phyloP scores from a whole-genome alignment of 1,139 yeast genomes.

The Diutina neorugosa region DNA sequence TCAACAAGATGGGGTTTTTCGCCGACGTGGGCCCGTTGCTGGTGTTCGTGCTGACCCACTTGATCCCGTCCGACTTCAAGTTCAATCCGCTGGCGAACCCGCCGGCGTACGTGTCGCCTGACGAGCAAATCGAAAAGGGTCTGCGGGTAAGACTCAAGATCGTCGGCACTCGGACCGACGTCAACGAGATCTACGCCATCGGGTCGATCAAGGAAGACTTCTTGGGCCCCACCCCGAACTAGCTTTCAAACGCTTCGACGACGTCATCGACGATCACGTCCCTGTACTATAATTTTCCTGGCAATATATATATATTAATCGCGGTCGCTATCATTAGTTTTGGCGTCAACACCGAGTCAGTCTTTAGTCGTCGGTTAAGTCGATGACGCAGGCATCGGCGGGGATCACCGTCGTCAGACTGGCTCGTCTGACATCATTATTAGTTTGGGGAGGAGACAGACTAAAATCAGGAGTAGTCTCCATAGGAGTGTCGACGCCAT shows the following conservation, averaged over 20 bases:
- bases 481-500: not conserved
- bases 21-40: conserved; percentile 97
- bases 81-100: conserved; percentile 95
- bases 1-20: conserved; percentile 92
- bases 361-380: conserved; percentile 1
- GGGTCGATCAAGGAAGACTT: conserved; percentile 97
- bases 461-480: not conserved
- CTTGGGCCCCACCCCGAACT: conserved; percentile 37
- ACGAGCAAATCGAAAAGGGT: conserved; percentile 89
- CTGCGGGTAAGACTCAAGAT: conserved; percentile 88
- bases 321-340: too few relatives aligned
- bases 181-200: conserved; percentile 91
- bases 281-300: not conserved
- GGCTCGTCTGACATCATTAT: too few relatives aligned
- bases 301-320: too few relatives aligned
- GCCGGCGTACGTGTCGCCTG: conserved; percentile 95
- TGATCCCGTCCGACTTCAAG: conserved; percentile 88
- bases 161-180: conserved; percentile 96
- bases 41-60: conserved; percentile 88
- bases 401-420: not conserved
- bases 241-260: not conserved
- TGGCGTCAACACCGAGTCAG: too few relatives aligned
- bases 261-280: too few relatives aligned
- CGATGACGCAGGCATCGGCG: not conserved
- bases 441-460: too few relatives aligned